Evolutionary conservation across 306 rosid genomes (phyloP), one percentile per base, ranked within the genome.

Genomic region (Carpinus viminea): DNA sequence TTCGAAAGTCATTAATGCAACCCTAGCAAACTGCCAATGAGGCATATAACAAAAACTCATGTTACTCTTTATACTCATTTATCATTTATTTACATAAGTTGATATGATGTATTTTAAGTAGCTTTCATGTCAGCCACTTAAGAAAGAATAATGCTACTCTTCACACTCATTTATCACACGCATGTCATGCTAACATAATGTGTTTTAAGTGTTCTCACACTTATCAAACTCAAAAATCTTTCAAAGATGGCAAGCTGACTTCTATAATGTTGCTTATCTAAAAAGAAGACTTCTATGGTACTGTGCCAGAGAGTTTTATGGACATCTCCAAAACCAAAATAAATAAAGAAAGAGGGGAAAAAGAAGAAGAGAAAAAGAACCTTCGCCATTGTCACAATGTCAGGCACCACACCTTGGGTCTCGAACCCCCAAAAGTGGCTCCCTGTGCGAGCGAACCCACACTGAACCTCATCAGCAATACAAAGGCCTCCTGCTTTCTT

Each of bases 311-410:
- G 12, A 38, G 8, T 16, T 38, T 66, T 11, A 41, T 43, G 72
- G 28, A 41, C 26, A 17, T 36, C 47, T 50, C 15, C 62, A 31
- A n/a, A 56, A 56, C 28, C 54, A n/a, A 73, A 12, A 17, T 36
- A 60, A 28, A 15, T 18, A 47, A 78, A 52, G 7, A 31, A 13
- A 7, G 21, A 50, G 18, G 53, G 10, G 3, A 36, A 24, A 46
- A 34, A 54, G 59, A 60, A 78, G 54, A 78, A 26, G 79, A 74
- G 52, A 68, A 17, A 10, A 74, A 56, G 74, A 81, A 93, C 98
- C 97, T 95, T 95, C 17, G 99, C 99, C 90, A 95, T 79, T 74
- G 99, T 93, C 46, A 95, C 99, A 24, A 95, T 91, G 80, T 95
- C 99, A 77, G 99, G 99, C 64, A 87, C 90, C 56, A 95, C 99